Evolutionary conservation across 2,329 filamentous ascomycete genomes (phyloP), one percentile per base, ranked within the genome.

Genomic region (Microcera coccophila): DNA sequence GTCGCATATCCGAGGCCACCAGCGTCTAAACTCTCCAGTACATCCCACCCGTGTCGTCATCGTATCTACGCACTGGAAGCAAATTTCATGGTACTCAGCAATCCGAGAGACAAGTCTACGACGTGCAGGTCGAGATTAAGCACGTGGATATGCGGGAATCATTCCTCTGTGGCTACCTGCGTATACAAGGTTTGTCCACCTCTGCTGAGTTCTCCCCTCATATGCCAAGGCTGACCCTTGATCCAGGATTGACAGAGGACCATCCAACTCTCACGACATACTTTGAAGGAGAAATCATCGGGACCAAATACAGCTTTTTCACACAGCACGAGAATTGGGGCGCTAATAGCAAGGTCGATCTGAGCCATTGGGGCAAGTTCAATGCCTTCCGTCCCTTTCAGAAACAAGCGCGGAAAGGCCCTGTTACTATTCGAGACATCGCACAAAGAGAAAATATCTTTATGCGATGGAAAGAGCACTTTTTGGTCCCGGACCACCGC

Each of bases 401-500:
- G 34, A 81, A 79, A 57, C 71, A 74, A 44, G 76, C 75, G 24
- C 72, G 72, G 35, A 81, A 76, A 54, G 78, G 79, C 14, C 64
- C 80, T 17, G 65, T 74, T 20, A 54, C 62, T 72, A 73, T 82
- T 71, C 71, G 82, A 71, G 85, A 94, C 55, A 80, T 85, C 54
- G 79, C 81, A 36, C 86, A 94, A 61, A 77, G 82, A 50, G 90
- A 96, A 55, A 84, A 94, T 63, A 84, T 98, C 22, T 98, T 96
- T 61, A 98, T 98, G 93, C 82, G 93, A 47, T 98, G 93, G 93
- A 98, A 98, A 67, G 93, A 98, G 62, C 90, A 95, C 59, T 98
- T 98, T 59, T 73, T 98, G 1, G 93, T 98, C 1, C 93, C 93
- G 2, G 90, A 98, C 60, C 93, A 98, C 64, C 81, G 87, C 14